A percentile compares a stretch with the other conserved stretches of the same genome.
phyloP scores from a whole-genome alignment of 225 moss, liverwort and hornwort species.

The Sphagnum contortum region DNA sequence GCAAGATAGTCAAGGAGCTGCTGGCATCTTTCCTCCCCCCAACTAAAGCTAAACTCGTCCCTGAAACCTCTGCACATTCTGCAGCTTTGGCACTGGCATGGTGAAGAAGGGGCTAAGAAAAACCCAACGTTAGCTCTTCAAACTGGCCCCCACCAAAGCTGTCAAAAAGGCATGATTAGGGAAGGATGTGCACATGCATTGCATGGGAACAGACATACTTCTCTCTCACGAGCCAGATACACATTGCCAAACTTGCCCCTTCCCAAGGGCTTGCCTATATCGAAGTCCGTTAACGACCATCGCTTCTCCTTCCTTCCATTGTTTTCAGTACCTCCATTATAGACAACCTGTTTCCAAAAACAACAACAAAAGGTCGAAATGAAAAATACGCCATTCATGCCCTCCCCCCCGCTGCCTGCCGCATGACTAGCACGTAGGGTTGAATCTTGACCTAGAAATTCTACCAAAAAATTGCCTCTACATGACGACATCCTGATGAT shows the following conservation, averaged over 20 bases:
- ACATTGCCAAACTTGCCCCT: constrained; percentile 95
- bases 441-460: not conserved
- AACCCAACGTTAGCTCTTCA: no score
- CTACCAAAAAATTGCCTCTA: not conserved
- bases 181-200: no score
- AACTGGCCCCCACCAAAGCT: no score
- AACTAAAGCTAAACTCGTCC: no score
- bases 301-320: constrained; percentile 49
- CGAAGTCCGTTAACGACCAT: constrained; percentile 85
- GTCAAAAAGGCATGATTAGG: no score
- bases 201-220: constrained; percentile 20
- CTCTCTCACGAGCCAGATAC: constrained; percentile 86
- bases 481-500: not conserved
- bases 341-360: constrained; percentile 13
- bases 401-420: no score
- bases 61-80: no score
- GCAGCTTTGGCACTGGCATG: no score
- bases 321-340: constrained; percentile 13
- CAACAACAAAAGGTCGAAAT: not conserved
- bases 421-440: no score
- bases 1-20: no score
- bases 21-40: no score
- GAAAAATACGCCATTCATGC: not conserved
- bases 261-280: constrained; percentile 90
- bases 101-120: no score